Evolutionary conservation across 306 rosid genomes (phyloP), one percentile per base, ranked within the genome.

Genomic region (Coriaria nepalensis): DNA sequence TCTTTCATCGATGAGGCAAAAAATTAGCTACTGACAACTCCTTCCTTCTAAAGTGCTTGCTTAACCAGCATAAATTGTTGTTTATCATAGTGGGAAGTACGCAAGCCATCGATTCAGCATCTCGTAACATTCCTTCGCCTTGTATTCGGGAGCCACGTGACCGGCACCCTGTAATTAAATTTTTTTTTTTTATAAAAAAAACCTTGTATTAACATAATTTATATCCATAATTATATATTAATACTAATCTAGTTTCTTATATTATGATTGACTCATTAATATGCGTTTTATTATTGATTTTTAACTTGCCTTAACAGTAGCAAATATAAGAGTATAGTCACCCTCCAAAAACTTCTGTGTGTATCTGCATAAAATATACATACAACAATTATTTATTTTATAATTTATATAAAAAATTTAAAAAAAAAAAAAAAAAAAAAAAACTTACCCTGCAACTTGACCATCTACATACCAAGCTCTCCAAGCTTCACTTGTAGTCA

Each of bases 391-490:
- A 6, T 38, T 38, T 38, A 38, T 38, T 38, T 38, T 6, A 6
- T 6, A 38, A 38, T 38, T 38, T 38, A 6, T 6, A 38, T 38
- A 1, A 9, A 9, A 1, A 9, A 38, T 1, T 38, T 2, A 34
- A 36, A 37, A n/a, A 33, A 36, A 4, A 10, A 36, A 35, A 13
- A 7, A 11, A 32, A 0, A 45, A 35, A 53, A 7, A 13, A 4
- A 35, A 54, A 46, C 61, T 13, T 54, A 63, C 68, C 68, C 68
- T 6, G 68, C 68, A 33, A 63, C 68, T 63, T 63, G 68, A 33
- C 56, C 68, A 54, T 63, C 61, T 35, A 63, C 61, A 40, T 13
- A 63, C 68, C 68, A 63, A 10, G 61, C 49, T 37, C 61, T 37
- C 68, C 68, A 63, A 47, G 53, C 8, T 2, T 63, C 61, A 47